Conservation (phyloP, 2,329 filamentous ascomycete genomes). For the Pseudogymnoascus sp. region DNA sequence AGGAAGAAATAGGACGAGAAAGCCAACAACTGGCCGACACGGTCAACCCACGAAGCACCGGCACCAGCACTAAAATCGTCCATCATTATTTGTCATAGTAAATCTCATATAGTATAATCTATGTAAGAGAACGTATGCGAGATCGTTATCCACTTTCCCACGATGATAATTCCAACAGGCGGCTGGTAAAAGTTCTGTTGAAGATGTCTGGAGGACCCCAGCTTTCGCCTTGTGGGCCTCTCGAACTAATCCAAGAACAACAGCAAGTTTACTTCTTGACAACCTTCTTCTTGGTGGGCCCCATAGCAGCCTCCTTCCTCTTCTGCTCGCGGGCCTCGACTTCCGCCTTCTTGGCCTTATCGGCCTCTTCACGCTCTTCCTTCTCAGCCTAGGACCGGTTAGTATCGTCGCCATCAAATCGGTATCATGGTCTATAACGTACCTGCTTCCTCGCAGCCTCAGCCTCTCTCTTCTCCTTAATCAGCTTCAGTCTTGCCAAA, state of each 20-base stretch:
- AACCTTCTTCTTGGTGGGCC: slow-evolving; percentile 22
- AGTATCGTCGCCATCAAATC: slow-evolving; percentile 13
- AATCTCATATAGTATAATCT: slow-evolving; percentile 9
- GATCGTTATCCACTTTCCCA: not conserved
- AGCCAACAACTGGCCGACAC: not conserved
- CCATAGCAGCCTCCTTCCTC: slow-evolving; percentile 30
- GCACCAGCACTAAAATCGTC: not conserved
- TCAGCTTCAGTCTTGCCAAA: slow-evolving; percentile 70
- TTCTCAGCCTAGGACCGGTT: slow-evolving; percentile 30
- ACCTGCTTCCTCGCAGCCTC: slow-evolving; percentile 78
- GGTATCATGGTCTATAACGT: slow-evolving; percentile 33
- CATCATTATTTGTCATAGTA: not conserved
- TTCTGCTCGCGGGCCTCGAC: slow-evolving; percentile 39
- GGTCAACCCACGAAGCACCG: not conserved
- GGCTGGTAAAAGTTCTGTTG: not conserved
- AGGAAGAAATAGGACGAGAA: not conserved
- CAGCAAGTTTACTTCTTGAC: slow-evolving; percentile 19
- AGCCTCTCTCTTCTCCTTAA: slow-evolving; percentile 78
- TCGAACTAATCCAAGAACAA: not conserved
- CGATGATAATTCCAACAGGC: not conserved
- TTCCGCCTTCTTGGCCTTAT: slow-evolving; percentile 38
- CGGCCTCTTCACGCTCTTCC: slow-evolving; percentile 32
- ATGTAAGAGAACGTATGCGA: slow-evolving; percentile 9
- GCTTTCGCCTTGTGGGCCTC: not conserved
- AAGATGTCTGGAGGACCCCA: not conserved